Conservation (phyloP, 306 rosid species). For the Malus domestica region ASM211411v1 NC_041799.1:3639001-3639500, state of each 20-base stretch:
- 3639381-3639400: slow-evolving; percentile 33
- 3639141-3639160: background rate
- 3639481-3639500: slow-evolving; percentile 30
- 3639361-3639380: slow-evolving; percentile 20
- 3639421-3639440: slow-evolving; percentile 82
- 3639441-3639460: slow-evolving; percentile 76
- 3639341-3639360: slow-evolving; percentile 13
- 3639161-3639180: background rate
- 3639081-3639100: background rate
- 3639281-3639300: background rate
- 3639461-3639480: slow-evolving; percentile 86
- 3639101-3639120: background rate
- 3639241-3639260: background rate
- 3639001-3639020: background rate
- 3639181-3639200: background rate
- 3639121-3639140: background rate
- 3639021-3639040: background rate
- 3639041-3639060: background rate
- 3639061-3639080: background rate
- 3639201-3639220: background rate
- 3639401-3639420: slow-evolving; percentile 78
- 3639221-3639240: background rate
- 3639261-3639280: background rate
- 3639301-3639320: background rate
- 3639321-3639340: background rate